Base-by-base conservation (phyloP, 73 alveolate species). In the Breviolum minutum region DNA sequence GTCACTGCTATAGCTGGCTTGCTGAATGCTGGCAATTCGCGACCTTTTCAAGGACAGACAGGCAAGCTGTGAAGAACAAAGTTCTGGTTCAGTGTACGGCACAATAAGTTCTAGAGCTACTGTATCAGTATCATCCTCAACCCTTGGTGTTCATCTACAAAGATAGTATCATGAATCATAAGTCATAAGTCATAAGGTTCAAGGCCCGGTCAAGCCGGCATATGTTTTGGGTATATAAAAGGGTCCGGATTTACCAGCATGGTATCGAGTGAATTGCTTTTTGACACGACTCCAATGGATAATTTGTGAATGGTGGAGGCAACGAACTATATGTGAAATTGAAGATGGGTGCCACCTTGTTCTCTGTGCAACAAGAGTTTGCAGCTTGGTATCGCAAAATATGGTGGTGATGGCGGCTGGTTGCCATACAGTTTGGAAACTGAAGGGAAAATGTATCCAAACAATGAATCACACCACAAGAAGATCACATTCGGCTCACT, bases 1-100 rank as follows among this genome's bases (percentile, higher is more conserved):
- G 76, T 77, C 77, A 71, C 73, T 6, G 96, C 87, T 60, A 63
- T 54, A 8, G 96, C 96, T 20, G 96, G 96, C 63, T 40, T 88
- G 61, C 81, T 90, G 54, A 71, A 61, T 74, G 96, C 79, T 60
- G 96, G 96, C 63, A 90, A 90, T 30, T 64, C 61, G 63, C 87
- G 76, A 24, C 96, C 96, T 5, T 90, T 90, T 77, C 96, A 90
- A 71, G 88, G 76, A 27, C 88, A 90, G 69, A 32, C 29, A 17
- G 85, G 96, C 27, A 8, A 16, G 73, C 76, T 88, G 82, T 2
- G 60, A 54, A 7, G 26, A 40, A 40, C 54, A 3, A 40, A 40
- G 54, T 40, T 40, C 54, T 40, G 54, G 3, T 40, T 40, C 54
- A 68, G 24, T 17, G 77, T 6, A 68, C 24, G 77, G 24, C 77